A percentile compares a stretch with the other conserved stretches of the same genome.
Conservation (phyloP, 306 rosid genomes). For the Hippophae gyantsensis region DNA sequence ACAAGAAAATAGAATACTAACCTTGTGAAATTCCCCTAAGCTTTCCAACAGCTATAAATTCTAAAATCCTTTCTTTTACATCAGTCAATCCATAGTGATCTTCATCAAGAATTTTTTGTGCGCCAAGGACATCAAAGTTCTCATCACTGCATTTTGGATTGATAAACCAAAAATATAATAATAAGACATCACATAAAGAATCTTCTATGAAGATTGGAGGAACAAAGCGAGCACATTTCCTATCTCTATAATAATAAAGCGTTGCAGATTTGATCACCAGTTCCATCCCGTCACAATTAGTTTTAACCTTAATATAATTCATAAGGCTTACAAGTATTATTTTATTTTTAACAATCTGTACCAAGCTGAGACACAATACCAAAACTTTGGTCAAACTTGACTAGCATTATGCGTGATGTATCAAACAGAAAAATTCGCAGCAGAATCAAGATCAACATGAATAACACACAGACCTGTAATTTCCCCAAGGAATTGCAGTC, state of each 20-base stretch:
- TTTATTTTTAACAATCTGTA: too few relatives aligned
- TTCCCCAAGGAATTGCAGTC: slow-evolving; percentile 97
- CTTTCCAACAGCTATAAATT: slow-evolving; percentile 96
- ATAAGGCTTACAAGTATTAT: too few relatives aligned
- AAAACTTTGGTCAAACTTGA: not conserved
- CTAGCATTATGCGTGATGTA: not conserved
- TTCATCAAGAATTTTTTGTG: slow-evolving; percentile 90
- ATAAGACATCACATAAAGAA: not conserved
- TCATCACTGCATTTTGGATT: slow-evolving; percentile 60
- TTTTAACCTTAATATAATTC: too few relatives aligned
- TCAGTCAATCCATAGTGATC: slow-evolving; percentile 95
- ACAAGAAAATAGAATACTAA: slow-evolving; percentile 22
- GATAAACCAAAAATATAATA: not conserved
- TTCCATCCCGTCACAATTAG: too few relatives aligned
- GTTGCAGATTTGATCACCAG: too few relatives aligned
- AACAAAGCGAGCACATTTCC: not conserved
- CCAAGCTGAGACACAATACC: not conserved
- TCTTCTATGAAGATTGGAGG: not conserved
- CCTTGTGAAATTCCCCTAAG: slow-evolving; percentile 97
- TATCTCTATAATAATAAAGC: too few relatives aligned
- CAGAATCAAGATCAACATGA: not conserved
- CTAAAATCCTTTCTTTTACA: slow-evolving; percentile 95
- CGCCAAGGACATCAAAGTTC: slow-evolving; percentile 85
- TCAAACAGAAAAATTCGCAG: not conserved
- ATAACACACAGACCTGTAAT: slow-evolving; percentile 56